phyloP scores from a whole-genome alignment of 2,329 filamentous ascomycete genomes.

The Alternaria tenuissima region DNA sequence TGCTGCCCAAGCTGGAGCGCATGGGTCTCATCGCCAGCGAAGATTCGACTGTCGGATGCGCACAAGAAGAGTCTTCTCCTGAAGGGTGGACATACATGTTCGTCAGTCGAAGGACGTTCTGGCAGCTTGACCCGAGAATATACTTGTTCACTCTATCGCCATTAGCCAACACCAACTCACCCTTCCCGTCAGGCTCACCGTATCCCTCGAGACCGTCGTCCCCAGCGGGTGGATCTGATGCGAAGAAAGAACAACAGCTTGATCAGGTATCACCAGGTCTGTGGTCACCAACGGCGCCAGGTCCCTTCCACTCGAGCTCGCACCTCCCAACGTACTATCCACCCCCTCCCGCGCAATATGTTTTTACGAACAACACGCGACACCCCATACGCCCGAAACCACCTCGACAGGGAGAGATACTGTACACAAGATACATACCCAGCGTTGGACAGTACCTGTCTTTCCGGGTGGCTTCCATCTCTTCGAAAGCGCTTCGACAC shows the following conservation, averaged over 20 bases:
- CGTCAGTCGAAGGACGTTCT: slow-evolving; percentile 81
- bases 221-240: slow-evolving; percentile 50
- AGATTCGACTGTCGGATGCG: slow-evolving; percentile 76
- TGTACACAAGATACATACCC: slow-evolving; percentile 88
- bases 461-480: slow-evolving; percentile 82
- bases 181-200: slow-evolving; percentile 60
- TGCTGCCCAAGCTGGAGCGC: slow-evolving; percentile 89
- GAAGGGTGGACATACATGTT: slow-evolving; percentile 83
- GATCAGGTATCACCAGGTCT: slow-evolving; percentile 46
- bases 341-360: slow-evolving; percentile 82
- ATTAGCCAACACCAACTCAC: slow-evolving; percentile 55
- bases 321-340: slow-evolving; percentile 93
- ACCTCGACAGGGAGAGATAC: slow-evolving; percentile 86
- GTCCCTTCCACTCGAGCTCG: slow-evolving; percentile 81
- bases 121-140: slow-evolving; percentile 86
- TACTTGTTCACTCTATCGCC: slow-evolving; percentile 88
- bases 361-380: slow-evolving; percentile 76
- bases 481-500: slow-evolving; percentile 69
- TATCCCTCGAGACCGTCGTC: slow-evolving; percentile 61
- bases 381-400: slow-evolving; percentile 91
- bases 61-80: slow-evolving; percentile 67
- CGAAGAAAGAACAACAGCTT: slow-evolving; percentile 38
- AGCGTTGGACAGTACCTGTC: slow-evolving; percentile 85
- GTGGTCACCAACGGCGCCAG: slow-evolving; percentile 57
- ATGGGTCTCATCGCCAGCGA: slow-evolving; percentile 85